Base-by-base conservation (phyloP, 2,329 filamentous ascomycete genomes). In the Colletotrichum cuscutae region DNA sequence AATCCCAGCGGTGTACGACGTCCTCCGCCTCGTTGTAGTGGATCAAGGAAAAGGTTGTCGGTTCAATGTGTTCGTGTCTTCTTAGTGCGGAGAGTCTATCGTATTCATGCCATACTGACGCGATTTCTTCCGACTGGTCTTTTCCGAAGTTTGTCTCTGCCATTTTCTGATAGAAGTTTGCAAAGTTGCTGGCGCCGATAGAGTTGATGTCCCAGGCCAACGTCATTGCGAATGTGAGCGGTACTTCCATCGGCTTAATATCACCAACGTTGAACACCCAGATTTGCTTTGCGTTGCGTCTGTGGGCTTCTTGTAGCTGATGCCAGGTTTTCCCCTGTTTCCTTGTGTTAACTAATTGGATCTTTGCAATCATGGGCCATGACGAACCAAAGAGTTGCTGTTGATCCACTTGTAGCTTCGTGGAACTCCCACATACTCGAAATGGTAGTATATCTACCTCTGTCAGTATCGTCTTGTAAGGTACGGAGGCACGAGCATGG, bases 211-310 rank as follows among this genome's bases (percentile, higher is more conserved):
- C 84, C 80, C 90, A 91, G 0, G 89, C 89, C 46, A 91, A 81
- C 19, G 87, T 85, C 76, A 91, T 84, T 74, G 86, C 88, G 76
- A 89, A 89, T 30, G 84, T 86, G 68, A 89, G 86, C 0, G 88
- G 86, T 0, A 89, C 79, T 77, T 90, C 89, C 24, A 88, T 81
- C 0, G 89, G 88, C 76, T 91, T 92, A 57, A 91, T 82, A 74
- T 92, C 89, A 12, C 89, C 89, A 1, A 91, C 88, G 54, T 92
- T 92, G 72, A 91, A 88, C 24, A 91, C 83, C 90, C 90, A 91
- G 30, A 91, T 89, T 19, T 86, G 83, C 35, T 85, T 82, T 1
- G 89, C 89, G 2, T 79, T 77, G 24, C 78, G 76, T 1, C 76
- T 82, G 65, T 91, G 87, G 0, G 90, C 88, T 26, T 89, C 81